These are phyloP conservation scores for Xanthoconium separans DNA, from an alignment of 1,284 basidiomycete species.

Conservation along the genomic window DNA sequence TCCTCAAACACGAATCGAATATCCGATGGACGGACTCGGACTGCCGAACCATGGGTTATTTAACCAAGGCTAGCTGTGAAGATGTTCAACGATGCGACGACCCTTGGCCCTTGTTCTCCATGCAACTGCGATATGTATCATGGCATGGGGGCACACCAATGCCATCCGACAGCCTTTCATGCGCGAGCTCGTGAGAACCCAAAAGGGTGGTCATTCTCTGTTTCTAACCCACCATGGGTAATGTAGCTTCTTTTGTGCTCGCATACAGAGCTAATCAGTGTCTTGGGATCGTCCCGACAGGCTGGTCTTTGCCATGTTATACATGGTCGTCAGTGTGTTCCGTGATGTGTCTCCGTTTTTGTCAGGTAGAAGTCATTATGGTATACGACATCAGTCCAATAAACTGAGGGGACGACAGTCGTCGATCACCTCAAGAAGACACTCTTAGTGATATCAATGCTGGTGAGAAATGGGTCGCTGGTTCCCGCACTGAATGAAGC, in stretches of 20 bases:
- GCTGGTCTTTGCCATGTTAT: conserved; percentile 27
- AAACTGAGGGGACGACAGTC: conserved; percentile 11
- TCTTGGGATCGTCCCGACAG: conserved; percentile 4
- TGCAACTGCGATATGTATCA: background rate
- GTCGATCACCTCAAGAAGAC: conserved; percentile 17
- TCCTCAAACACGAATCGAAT: no score
- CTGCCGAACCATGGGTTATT: no score
- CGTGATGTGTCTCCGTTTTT: conserved; percentile 25
- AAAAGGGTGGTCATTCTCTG: background rate
- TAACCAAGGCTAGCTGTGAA: no score
- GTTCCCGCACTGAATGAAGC: no score
- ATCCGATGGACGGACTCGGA: no score
- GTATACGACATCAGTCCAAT: background rate
- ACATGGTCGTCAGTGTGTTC: conserved; percentile 27
- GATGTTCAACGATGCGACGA: background rate
- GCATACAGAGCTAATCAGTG: background rate
- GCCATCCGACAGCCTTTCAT: background rate
- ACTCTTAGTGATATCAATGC: conserved; percentile 30
- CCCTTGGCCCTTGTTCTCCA: background rate
- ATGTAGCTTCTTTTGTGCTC: background rate
- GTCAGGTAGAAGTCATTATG: conserved; percentile 10
- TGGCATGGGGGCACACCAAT: background rate
- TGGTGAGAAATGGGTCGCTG: conserved; percentile 13
- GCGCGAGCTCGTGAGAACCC: background rate
- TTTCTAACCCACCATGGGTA: background rate